Base-by-base conservation (phyloP, 495 filamentous ascomycete species). In the Neurospora sp. region DNA sequence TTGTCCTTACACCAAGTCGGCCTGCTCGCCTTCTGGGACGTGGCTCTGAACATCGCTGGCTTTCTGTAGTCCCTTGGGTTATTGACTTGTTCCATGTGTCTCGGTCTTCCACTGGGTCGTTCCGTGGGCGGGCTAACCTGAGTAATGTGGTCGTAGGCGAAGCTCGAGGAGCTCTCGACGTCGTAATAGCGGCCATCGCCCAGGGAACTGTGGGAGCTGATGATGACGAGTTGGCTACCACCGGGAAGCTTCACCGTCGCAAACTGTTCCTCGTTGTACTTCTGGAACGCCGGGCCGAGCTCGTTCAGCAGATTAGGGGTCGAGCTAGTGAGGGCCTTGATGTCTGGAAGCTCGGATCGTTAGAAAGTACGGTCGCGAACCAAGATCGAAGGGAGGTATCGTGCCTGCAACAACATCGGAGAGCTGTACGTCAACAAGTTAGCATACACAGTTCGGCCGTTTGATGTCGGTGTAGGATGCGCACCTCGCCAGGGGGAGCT, bases 261-360 rank as follows among this genome's bases (percentile, higher is more conserved):
- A 79, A 98, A 91, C 81, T 99, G 96, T 81, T 93, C 91, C 81
- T 98, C 94, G 78, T 97, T 98, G 87, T 99, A 98, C 81, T 91
- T 92, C 82, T 94, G 87, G 82, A 98, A 96, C 0, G 96, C 94
- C 3, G 94, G 93, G 5, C 83, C 85, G 12, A 97, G 90, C 45
- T 91, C 89, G 70, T 87, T 80, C 38, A 94, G 81, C 48, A 95
- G 82, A 68, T 86, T 84, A 10, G 89, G 88, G 37, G 88, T 90
- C 76, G 94, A 90, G 79, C 86, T 83, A 20, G 92, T 94, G 45
- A 99, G 85, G 69, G 88, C 82, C 80, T 98, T 97, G 84, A 99
- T 93, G 78, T 97, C 96, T 98, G 78, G 45, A 71, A 35, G 69
- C 73, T 75, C 71, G 75, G 61, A 38, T 39, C 40, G 70, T 65